Evolutionary conservation across 768 basidiomycete genomes (phyloP).

Genomic region (Rhodotorula diobovata): DNA sequence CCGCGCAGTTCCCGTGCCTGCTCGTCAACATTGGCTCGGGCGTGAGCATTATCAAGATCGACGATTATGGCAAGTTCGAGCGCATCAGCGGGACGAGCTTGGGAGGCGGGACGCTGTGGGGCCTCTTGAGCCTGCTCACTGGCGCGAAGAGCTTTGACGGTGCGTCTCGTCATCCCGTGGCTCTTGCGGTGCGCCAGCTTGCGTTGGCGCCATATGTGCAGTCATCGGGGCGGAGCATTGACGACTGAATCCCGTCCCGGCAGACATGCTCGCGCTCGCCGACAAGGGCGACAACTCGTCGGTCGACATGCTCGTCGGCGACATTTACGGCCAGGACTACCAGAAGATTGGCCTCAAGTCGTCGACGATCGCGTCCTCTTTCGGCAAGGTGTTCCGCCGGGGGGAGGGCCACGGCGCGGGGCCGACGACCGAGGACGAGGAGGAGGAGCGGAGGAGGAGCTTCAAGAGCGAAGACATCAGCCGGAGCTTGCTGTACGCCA

Average conservation of each 20-base stretch:
- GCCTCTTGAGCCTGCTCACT: conserved; percentile 86
- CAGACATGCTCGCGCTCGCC: conserved; percentile 94
- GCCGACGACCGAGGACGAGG: neutral
- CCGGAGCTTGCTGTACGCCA: conserved; percentile 85
- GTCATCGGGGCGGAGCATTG: no score
- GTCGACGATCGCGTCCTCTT: conserved; percentile 94
- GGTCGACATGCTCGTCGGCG: conserved; percentile 98
- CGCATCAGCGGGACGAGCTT: conserved; percentile 94
- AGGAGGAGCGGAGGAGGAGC: conserved; percentile 63
- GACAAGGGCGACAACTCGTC: conserved; percentile 87
- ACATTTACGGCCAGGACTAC: conserved; percentile 94
- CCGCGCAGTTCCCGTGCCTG: conserved; percentile 81
- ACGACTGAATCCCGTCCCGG: neutral
- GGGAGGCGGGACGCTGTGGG: conserved; percentile 97
- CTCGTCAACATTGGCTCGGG: conserved; percentile 98
- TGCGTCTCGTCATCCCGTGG: conserved; percentile 50
- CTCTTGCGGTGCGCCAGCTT: no score
- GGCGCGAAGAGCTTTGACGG: conserved; percentile 93
- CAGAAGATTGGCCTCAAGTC: conserved; percentile 91
- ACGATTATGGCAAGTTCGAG: conserved; percentile 90
- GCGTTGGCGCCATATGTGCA: no score
- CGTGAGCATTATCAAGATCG: conserved; percentile 94
- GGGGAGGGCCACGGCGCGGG: conserved; percentile 35
- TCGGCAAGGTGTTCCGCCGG: conserved; percentile 97
- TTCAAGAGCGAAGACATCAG: conserved; percentile 92